These are phyloP conservation scores for Pleurotus eryngii DNA, from an alignment of 768 basidiomycete species.

Conservation along the genomic window DNA sequence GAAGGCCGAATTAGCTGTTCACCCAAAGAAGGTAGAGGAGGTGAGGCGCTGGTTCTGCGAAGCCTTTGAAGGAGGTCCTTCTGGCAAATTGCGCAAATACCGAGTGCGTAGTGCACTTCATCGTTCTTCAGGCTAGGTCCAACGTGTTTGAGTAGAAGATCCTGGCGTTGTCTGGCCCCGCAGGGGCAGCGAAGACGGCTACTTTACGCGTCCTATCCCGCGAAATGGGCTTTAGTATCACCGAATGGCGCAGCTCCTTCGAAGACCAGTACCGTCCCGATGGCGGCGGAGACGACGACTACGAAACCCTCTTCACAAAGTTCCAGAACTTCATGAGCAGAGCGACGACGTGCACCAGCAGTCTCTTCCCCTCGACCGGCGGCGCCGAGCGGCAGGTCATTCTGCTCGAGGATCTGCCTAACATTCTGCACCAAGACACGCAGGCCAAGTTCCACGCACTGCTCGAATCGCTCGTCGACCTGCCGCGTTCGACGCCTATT, in stretches of 20 bases:
- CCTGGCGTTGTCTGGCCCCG: constrained; percentile 81
- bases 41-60: constrained; percentile 73
- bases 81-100: constrained; percentile 59
- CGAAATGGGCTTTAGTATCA: constrained; percentile 74
- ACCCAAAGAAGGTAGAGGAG: constrained; percentile 75
- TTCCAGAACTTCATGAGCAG: constrained; percentile 75
- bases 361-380: constrained; percentile 33
- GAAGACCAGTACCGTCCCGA: constrained; percentile 39
- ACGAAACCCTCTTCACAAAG: constrained; percentile 57
- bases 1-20: constrained; percentile 74
- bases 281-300: constrained; percentile 10
- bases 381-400: constrained; percentile 51
- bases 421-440: constrained; percentile 72
- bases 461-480: constrained; percentile 52
- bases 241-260: constrained; percentile 79
- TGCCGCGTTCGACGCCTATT: constrained; percentile 52
- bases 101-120: constrained; percentile 45
- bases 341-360: constrained; percentile 54
- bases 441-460: constrained; percentile 71
- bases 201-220: constrained; percentile 71
- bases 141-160: constrained; percentile 54
- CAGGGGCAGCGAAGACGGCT: constrained; percentile 89
- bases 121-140: not conserved
- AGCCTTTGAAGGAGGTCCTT: constrained; percentile 66
- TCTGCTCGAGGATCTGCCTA: constrained; percentile 88